These are phyloP conservation scores for Clitopilus passeckerianus DNA, from an alignment of 768 basidiomycete genomes.

Conservation along the genomic window DNA sequence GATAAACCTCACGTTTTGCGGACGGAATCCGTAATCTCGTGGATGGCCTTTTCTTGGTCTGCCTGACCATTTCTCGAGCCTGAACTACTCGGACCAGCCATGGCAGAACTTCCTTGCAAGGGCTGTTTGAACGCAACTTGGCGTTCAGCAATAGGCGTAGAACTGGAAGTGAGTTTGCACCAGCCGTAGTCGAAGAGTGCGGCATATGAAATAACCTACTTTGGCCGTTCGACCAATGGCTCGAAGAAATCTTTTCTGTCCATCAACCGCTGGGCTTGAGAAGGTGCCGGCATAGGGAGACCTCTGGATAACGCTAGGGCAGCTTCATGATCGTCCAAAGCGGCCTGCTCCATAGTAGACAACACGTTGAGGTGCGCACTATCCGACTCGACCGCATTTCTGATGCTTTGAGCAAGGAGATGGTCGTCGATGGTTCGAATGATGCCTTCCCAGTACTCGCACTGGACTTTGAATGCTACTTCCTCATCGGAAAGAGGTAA, in stretches of 20 bases:
- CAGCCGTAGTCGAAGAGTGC: background rate
- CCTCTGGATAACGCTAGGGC: constrained; percentile 9
- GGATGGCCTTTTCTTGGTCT: background rate
- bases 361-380: constrained; percentile 5
- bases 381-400: constrained; percentile 11
- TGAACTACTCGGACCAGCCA: background rate
- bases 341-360: constrained; percentile 10
- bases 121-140: no score
- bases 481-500: constrained; percentile 14
- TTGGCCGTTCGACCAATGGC: background rate
- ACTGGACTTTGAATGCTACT: constrained; percentile 10
- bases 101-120: no score
- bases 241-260: background rate
- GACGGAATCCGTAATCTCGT: background rate
- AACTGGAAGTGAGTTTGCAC: background rate
- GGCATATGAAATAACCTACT: background rate
- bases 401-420: constrained; percentile 11
- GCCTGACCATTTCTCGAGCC: background rate
- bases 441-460: constrained; percentile 5
- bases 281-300: constrained; percentile 5
- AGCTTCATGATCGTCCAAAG: constrained; percentile 13
- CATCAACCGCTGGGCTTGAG: constrained; percentile 10
- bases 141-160: background rate
- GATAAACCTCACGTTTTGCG: background rate
- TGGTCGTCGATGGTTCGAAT: constrained; percentile 7